Evolutionary conservation across 2,329 filamentous ascomycete genomes (phyloP), one percentile per base, ranked within the genome.

Genomic region (Fusarium penzigii): DNA sequence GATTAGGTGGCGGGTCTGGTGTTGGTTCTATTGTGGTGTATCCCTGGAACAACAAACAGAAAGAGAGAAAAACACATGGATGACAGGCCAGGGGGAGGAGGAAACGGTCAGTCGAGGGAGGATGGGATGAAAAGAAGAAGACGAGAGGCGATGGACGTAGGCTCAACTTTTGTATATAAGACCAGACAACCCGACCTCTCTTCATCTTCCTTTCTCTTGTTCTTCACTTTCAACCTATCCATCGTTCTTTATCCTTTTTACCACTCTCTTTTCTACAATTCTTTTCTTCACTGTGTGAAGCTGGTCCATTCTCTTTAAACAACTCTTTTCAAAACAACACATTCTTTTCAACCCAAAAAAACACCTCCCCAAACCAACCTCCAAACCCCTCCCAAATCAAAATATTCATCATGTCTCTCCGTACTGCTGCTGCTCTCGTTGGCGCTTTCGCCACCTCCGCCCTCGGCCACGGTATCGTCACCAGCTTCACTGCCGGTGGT

Each of bases 211-310:
- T 14, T 36, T 36, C 32, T 36, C 32, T 36, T 36, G 32, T 36
- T 50, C 58, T 47, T 56, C 51, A 40, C 41, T 46, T 59, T 39
- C 41, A 45, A 56, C 55, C 52, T 44, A 41, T 39, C 51, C 56
- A 49, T 49, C 51, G 48, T 44, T 56, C 32, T 44, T 41, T 34
- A 41, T 55, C 49, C 49, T 51, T 47, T 48, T 44, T 38, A 44
- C 36, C 14, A 17, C 47, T 44, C 29, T 42, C 41, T 48, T 36
- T 48, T 41, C 12, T 59, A 39, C 49, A 50, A 49, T 63, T 63
- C 61, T 25, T 63, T 54, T 54, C 63, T 65, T 66, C 63, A 64
- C 64, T 61, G 62, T 61, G 52, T 67, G 65, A 67, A 67, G 65
- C 63, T 57, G 59, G 61, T 57, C 53, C 56, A 60, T 59, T 39